Evolutionary conservation across 257 asterid genomes (phyloP), one percentile per base, ranked within the genome.

Genomic region (Haberlea rhodopensis): DNA sequence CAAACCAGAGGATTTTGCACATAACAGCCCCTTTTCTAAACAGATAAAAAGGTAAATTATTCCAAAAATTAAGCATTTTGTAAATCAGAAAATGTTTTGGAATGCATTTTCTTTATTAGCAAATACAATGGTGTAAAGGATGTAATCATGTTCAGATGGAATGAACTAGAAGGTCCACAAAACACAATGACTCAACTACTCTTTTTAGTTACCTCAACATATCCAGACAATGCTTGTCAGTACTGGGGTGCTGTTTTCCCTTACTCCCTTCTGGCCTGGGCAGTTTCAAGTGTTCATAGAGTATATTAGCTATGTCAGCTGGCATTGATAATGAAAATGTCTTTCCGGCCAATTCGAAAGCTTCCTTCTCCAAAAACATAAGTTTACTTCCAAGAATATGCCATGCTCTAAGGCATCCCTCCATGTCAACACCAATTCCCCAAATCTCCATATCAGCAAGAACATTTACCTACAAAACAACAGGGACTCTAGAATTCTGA

Each of bases 351-450:
- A 87, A 78, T 66, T 65, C 71, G 79, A 85, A 79, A 75, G 99
- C 97, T 85, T 87, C 87, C 73, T 75, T 87, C 82, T 89, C 96
- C 67, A 92, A 81, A 65, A 66, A 55, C 79, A 82, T 89, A 31
- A 92, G 83, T 75, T 92, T 92, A 73, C 65, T 87, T 72, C 94
- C 88, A 71, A 92, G 79, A 57, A 84, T 71, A 72, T 85, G 77
- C 34, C 96, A 84, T 8, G 95, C 95, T 68, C 62, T 81, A 69
- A 89, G 88, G 78, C 99, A 92, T 67, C 94, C 90, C 73, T 92
- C 99, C 95, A 92, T 85, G 81, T 92, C 97, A 71, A 92, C 96
- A 62, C 99, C 99, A 71, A 92, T 87, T 63, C 99, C 99, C 67
- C 84, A 83, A 40, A 80, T 79, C 90, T 92, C 99, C 97, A 92